Conservation (phyloP, 139 green algal genomes). For the Penium margaritaceum region DNA sequence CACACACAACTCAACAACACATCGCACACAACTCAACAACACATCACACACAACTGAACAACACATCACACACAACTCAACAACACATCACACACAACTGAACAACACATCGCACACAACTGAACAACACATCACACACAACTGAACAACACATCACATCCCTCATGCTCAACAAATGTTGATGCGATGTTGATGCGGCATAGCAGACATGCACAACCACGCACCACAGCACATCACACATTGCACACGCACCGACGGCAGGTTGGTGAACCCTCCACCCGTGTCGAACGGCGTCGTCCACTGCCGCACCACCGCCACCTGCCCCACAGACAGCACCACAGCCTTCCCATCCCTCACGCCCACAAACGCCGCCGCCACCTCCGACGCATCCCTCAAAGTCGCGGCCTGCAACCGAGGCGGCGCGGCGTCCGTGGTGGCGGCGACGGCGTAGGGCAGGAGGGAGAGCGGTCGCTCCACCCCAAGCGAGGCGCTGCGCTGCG, state of each 20-base stretch:
- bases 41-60: too few relatives aligned
- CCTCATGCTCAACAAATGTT: background rate
- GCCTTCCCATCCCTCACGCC: constrained; percentile 1
- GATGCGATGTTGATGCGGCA: background rate
- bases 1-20: too few relatives aligned
- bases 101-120: too few relatives aligned
- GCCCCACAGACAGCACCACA: constrained; percentile 9
- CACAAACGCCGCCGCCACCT: constrained; percentile 14
- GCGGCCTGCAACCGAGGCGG: background rate
- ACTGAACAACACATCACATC: background rate
- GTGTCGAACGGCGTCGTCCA: constrained; percentile 18
- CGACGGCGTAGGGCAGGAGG: constrained; percentile 4
- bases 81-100: too few relatives aligned
- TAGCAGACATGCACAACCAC: background rate
- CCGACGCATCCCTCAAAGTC: background rate
- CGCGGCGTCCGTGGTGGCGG: background rate
- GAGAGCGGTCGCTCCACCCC: constrained; percentile 14
- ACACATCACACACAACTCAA: too few relatives aligned
- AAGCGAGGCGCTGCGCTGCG: background rate
- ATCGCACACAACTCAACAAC: too few relatives aligned
- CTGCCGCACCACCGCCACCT: constrained; percentile 2
- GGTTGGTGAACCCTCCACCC: too few relatives aligned
- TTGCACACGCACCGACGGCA: too few relatives aligned
- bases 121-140: too few relatives aligned
- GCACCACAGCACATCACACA: background rate